Evolutionary conservation across 176 grass and related monocot species (phyloP).

Genomic region (Aegilops longissima): DNA sequence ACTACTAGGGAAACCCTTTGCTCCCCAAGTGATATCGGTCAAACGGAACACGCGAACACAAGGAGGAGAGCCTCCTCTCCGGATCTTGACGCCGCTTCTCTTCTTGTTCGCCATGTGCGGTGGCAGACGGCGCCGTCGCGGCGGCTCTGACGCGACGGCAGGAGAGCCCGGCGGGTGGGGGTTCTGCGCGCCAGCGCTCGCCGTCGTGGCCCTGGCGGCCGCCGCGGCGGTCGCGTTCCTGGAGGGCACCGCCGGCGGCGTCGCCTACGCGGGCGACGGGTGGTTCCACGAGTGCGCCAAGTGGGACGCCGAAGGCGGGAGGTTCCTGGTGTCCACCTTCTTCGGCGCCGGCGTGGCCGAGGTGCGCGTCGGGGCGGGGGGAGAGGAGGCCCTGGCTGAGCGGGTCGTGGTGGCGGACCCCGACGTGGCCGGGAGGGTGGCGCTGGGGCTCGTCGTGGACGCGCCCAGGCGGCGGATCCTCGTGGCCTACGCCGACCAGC

Average conservation of each 20-base stretch:
- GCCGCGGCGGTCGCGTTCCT: slow-evolving; percentile 61
- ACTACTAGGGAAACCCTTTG: not conserved
- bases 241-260: slow-evolving; percentile 55
- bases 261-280: slow-evolving; percentile 44
- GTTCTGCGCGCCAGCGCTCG: slow-evolving; percentile 24
- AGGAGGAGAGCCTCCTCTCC: not conserved
- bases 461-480: slow-evolving; percentile 49
- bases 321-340: slow-evolving; percentile 71
- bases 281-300: slow-evolving; percentile 97
- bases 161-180: not conserved
- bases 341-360: slow-evolving; percentile 55
- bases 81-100: not conserved
- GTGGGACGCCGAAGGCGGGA: slow-evolving; percentile 62
- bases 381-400: slow-evolving; percentile 24
- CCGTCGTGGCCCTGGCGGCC: slow-evolving; percentile 48
- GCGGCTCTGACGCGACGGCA: not conserved
- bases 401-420: slow-evolving; percentile 52
- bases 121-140: slow-evolving; percentile 32
- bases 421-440: slow-evolving; percentile 44
- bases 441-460: slow-evolving; percentile 65
- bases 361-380: slow-evolving; percentile 24
- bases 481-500: slow-evolving; percentile 60
- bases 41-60: not conserved
- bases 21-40: not conserved
- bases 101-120: slow-evolving; percentile 41